Percentiles rank a stretch among this genome's conserved stretches.
Evolutionary conservation across 441 rosid genomes (phyloP).

Genomic region (Pelargonium fulgidum): DNA sequence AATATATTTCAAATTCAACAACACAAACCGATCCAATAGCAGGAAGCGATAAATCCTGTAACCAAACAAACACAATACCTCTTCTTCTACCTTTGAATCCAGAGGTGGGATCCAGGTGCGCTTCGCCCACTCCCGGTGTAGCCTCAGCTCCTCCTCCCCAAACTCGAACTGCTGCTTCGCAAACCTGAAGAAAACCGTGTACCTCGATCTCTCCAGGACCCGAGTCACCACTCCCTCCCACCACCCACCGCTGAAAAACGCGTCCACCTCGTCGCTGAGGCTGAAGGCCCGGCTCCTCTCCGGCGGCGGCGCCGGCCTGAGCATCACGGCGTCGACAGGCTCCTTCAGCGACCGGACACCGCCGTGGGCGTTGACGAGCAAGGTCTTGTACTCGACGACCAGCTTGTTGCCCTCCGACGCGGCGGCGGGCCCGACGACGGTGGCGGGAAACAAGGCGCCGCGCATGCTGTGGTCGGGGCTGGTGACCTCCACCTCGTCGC

Average conservation of each 20-base stretch:
- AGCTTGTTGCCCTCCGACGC: background rate
- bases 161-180: slow-evolving; percentile 16
- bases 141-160: slow-evolving; percentile 14
- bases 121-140: slow-evolving; percentile 22
- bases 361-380: background rate
- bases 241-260: slow-evolving; percentile 20
- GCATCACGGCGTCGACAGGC: background rate
- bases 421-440: background rate
- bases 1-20: background rate
- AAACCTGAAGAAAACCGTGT: slow-evolving; percentile 15
- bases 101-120: slow-evolving; percentile 19
- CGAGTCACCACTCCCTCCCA: slow-evolving; percentile 19
- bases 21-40: no score
- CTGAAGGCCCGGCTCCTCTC: slow-evolving; percentile 6
- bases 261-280: slow-evolving; percentile 18
- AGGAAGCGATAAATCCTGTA: background rate
- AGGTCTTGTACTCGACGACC: background rate
- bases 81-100: background rate
- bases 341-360: background rate
- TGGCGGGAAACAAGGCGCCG: background rate
- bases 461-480: background rate
- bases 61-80: slow-evolving; percentile 3
- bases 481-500: background rate
- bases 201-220: slow-evolving; percentile 6
- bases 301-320: slow-evolving; percentile 4